Percentiles rank a stretch among this genome's conserved stretches.
Evolutionary conservation across 306 rosid genomes (phyloP).

Genomic region (Vigna mungo): DNA sequence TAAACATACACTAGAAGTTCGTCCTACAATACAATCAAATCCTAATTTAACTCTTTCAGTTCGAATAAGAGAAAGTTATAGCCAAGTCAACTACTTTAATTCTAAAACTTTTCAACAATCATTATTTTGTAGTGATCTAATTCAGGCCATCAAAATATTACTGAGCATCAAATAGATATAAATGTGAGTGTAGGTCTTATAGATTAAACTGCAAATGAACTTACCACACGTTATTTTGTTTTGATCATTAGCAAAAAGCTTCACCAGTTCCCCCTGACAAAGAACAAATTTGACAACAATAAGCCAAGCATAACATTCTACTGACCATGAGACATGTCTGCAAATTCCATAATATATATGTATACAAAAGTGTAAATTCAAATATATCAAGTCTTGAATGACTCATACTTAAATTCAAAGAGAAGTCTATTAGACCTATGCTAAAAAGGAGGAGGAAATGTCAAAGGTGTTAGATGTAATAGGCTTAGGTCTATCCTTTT

Average conservation of each 20-base stretch:
- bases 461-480: background rate
- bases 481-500: too few relatives aligned
- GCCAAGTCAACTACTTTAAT: background rate
- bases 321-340: slow-evolving; percentile 7
- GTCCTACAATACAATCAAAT: background rate
- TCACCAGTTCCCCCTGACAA: slow-evolving; percentile 91
- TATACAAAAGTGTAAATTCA: background rate
- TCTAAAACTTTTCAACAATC: slow-evolving; percentile 1
- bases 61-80: background rate
- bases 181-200: slow-evolving; percentile 26
- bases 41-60: background rate
- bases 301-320: slow-evolving; percentile 27
- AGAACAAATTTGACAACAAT: slow-evolving; percentile 26
- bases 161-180: background rate
- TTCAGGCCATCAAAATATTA: slow-evolving; percentile 8
- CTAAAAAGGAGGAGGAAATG: background rate
- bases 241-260: slow-evolving; percentile 90
- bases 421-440: background rate
- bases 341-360: background rate
- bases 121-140: slow-evolving; percentile 10
- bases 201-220: slow-evolving; percentile 44
- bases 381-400: background rate
- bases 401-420: background rate
- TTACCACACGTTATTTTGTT: slow-evolving; percentile 91
- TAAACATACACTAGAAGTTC: too few relatives aligned